phyloP scores from a whole-genome alignment of 2,329 filamentous ascomycete species.

The Colletotrichum truncatum region DNA sequence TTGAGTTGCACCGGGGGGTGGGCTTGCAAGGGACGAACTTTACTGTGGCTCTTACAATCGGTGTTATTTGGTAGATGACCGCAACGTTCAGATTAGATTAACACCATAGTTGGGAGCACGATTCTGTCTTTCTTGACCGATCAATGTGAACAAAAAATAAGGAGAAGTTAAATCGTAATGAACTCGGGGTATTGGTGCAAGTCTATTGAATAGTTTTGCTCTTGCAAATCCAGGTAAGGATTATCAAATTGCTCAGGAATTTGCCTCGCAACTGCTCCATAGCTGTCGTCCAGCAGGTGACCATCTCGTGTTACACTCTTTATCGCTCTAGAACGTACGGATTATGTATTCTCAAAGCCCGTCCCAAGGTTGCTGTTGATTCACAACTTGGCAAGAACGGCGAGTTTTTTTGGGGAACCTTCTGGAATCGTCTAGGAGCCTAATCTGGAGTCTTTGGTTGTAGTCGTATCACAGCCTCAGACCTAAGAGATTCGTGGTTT shows the following conservation, averaged over 20 bases:
- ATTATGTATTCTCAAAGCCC: slow-evolving; percentile 15
- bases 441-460: slow-evolving; percentile 40
- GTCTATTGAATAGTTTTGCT: background rate
- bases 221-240: background rate
- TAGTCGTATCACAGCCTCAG: slow-evolving; percentile 53
- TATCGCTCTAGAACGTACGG: slow-evolving; percentile 27
- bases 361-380: slow-evolving; percentile 32
- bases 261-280: background rate
- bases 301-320: slow-evolving; percentile 6
- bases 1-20: too few relatives aligned
- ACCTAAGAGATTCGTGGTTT: slow-evolving; percentile 45
- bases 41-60: background rate
- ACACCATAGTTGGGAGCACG: too few relatives aligned
- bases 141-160: too few relatives aligned
- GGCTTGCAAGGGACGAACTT: too few relatives aligned
- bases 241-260: background rate
- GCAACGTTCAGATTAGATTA: too few relatives aligned
- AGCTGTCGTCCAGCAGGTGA: background rate
- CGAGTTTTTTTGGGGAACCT: slow-evolving; percentile 49
- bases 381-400: slow-evolving; percentile 33
- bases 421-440: slow-evolving; percentile 47
- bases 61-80: slow-evolving; percentile 7
- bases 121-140: too few relatives aligned
- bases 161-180: background rate
- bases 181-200: background rate